Evolutionary conservation across 179 eudicot genomes (phyloP), one percentile per base, ranked within the genome.

Genomic region (Nepenthes alata): DNA sequence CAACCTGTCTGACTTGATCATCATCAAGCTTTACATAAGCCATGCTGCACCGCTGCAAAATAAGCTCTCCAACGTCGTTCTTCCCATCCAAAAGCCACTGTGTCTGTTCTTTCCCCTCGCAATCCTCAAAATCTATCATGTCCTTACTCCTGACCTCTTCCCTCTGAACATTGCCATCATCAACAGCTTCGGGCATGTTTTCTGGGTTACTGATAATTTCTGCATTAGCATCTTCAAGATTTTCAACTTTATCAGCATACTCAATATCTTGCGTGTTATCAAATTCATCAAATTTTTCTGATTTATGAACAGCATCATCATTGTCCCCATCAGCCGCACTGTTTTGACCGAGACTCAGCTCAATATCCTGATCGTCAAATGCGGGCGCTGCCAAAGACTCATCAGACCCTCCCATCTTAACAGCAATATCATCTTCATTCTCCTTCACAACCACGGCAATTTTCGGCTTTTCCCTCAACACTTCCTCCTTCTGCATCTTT

Each of bases 31-130:
- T 75, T 53, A 11, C 69, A 37, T 64, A 74, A 61, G 62, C 70
- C 45, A 60, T 59, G 59, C 51, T 69, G 70, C 96, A 93, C 55
- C 64, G 83, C 72, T 75, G 85, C 77, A 93, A 52, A 53, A 77
- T 66, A 44, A 66, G 88, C 36, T 73, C 81, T 15, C 68, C 77
- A 2, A 16, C 64, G 11, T 45, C 59, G 51, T 72, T 74, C 60
- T 73, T 77, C 52, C 77, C 85, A 63, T 74, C 66, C 62, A 85
- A 65, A 72, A 65, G 67, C 95, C 95, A 83, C 25, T 70, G 67
- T 35, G 69, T 75, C 54, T 75, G 82, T 34, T 69, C 83, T 52
- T 77, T 77, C 13, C 57, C 85, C 66, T 68, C 69, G 73, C 70
- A 55, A 47, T 75, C 77, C 65, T 75, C 83, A 61, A 57, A 70